A percentile compares a stretch with the other conserved stretches of the same genome.
These are phyloP conservation scores for Aschersonia sp. DNA, from an alignment of 2,329 filamentous ascomycete species.

Conservation along the genomic window DNA sequence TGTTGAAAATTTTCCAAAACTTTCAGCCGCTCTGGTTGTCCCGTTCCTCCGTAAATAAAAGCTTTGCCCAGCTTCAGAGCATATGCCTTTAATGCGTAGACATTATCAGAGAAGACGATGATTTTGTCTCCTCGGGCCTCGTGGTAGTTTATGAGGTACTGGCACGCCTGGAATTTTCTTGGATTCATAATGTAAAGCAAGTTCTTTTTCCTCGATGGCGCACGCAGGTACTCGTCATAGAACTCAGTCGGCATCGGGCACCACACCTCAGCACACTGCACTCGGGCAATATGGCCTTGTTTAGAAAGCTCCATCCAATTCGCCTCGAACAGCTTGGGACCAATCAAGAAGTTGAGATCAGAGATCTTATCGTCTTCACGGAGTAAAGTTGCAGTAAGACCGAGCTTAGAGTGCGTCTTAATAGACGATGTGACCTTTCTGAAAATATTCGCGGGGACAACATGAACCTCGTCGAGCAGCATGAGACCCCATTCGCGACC, in stretches of 20 bases:
- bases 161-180: slow-evolving; percentile 89
- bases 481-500: slow-evolving; percentile 92
- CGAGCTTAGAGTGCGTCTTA: slow-evolving; percentile 89
- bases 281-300: slow-evolving; percentile 90
- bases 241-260: slow-evolving; percentile 99
- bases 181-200: slow-evolving; percentile 93
- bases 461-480: slow-evolving; percentile 94
- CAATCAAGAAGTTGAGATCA: slow-evolving; percentile 93
- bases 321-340: slow-evolving; percentile 92
- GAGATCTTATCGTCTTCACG: slow-evolving; percentile 98
- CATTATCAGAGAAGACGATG: slow-evolving; percentile 96
- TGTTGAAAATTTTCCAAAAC: slow-evolving; percentile 93
- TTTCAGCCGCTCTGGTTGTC: slow-evolving; percentile 69
- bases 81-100: slow-evolving; percentile 80
- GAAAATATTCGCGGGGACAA: slow-evolving; percentile 94
- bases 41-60: slow-evolving; percentile 83
- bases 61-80: slow-evolving; percentile 73
- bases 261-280: slow-evolving; percentile 98
- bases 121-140: slow-evolving; percentile 92
- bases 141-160: slow-evolving; percentile 97
- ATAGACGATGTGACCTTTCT: slow-evolving; percentile 85
- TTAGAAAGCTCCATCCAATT: slow-evolving; percentile 99
- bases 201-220: slow-evolving; percentile 34
- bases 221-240: slow-evolving; percentile 81
- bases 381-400: slow-evolving; percentile 82